Conservation (phyloP, 192 early-diverging fungal genomes). For the Pilaira anomala region DNA sequence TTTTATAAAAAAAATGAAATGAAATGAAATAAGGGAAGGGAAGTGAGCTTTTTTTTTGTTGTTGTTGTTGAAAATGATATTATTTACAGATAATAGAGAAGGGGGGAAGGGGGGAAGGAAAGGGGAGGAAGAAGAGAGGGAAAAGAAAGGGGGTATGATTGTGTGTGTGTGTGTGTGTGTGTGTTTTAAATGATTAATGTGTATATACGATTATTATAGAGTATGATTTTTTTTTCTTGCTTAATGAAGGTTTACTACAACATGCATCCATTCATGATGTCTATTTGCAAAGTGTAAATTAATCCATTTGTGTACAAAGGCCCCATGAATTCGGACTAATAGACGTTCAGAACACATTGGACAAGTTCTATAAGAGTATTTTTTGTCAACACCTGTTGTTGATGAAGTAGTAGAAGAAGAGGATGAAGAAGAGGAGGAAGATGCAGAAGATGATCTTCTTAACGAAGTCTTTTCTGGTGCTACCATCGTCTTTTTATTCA, state of each 20-base stretch:
- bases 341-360: conserved; percentile 33
- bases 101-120: not conserved
- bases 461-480: not conserved
- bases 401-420: not conserved
- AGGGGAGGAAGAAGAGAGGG: not conserved
- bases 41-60: no score
- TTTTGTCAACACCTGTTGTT: conserved; percentile 2
- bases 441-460: conserved; percentile 8
- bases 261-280: conserved; percentile 35
- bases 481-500: not conserved
- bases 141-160: not conserved
- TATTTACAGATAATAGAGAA: no score
- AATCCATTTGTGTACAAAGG: conserved; percentile 39
- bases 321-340: conserved; percentile 34
- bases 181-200: not conserved
- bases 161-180: not conserved
- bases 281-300: conserved; percentile 29
- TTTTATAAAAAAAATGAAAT: no score
- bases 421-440: not conserved
- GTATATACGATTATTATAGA: not conserved
- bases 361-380: conserved; percentile 33
- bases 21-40: no score
- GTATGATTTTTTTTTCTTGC: not conserved
- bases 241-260: conserved; percentile 35
- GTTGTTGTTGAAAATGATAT: no score